Conservation (phyloP, 2,329 filamentous ascomycete genomes). For the Fusarium sambucinum region DNA sequence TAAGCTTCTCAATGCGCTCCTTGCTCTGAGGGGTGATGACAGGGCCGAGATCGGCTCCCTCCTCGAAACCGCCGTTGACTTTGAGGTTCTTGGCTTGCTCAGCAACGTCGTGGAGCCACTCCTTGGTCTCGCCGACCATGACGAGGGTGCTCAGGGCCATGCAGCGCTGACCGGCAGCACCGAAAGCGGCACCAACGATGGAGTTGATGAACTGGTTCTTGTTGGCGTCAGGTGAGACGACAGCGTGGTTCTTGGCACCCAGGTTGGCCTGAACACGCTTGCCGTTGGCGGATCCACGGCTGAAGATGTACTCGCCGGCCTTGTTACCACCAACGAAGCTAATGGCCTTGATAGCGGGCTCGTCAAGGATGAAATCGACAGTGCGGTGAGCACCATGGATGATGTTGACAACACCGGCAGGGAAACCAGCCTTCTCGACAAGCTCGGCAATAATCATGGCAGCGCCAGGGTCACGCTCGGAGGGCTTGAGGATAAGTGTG, state of each 20-base stretch:
- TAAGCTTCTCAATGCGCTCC: conserved; percentile 80
- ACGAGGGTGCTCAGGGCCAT: conserved; percentile 89
- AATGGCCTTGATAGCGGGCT: conserved; percentile 86
- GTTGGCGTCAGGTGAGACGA: conserved; percentile 86
- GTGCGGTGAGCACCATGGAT: conserved; percentile 84
- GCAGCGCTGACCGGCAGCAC: conserved; percentile 85
- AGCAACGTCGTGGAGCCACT: conserved; percentile 83
- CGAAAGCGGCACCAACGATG: conserved; percentile 85
- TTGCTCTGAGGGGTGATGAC: conserved; percentile 85
- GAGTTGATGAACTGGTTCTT: conserved; percentile 91
- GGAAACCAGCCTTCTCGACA: conserved; percentile 83
- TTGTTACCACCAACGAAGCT: conserved; percentile 90
- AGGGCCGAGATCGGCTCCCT: conserved; percentile 82
- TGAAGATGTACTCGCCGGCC: conserved; percentile 88
- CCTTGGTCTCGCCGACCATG: conserved; percentile 85
- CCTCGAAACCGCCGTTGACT: conserved; percentile 85
- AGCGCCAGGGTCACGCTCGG: conserved; percentile 85
- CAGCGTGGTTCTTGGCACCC: conserved; percentile 89
- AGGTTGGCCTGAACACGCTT: conserved; percentile 91
- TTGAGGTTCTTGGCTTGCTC: conserved; percentile 78
- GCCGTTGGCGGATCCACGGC: conserved; percentile 82
- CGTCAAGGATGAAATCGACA: conserved; percentile 88
- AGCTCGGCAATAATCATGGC: conserved; percentile 88
- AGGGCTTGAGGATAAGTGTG: conserved; percentile 86
- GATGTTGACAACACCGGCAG: conserved; percentile 83